Evolutionary conservation across 2,329 filamentous ascomycete genomes (phyloP), one percentile per base, ranked within the genome.

Genomic region (Tolypocladium pustulatum): DNA sequence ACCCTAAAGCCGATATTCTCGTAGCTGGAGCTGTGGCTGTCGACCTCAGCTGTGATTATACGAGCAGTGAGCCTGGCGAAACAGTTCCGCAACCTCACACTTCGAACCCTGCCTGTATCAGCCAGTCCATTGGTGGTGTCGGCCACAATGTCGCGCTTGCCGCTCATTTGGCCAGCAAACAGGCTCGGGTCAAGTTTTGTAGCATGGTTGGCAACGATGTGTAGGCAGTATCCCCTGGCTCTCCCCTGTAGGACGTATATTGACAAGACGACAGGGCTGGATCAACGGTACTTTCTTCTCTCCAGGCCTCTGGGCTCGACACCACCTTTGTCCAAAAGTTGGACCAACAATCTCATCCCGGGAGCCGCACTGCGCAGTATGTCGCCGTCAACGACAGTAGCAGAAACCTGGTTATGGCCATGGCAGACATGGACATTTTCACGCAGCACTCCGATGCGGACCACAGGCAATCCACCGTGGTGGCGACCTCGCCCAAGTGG

Each of bases 371-470:
- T 2, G 91, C 92, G 0, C 91, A 97, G 71, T 97, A 97, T 70
- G 83, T 97, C 3, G 89, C 93, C 20, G 78, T 97, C 63, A 99
- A 97, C 69, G 89, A 95, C 68, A 78, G 78, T 0, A 84, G 87
- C 60, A 95, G 91, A 71, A 88, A 92, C 62, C 82, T 99, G 2
- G 81, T 92, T n/a, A 74, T 97, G 62, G 93, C 91, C 53, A 96
- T 97, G 90, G 92, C 93, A 5, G 94, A 97, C 69, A 97, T 97
- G 91, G 83, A 80, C 58, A 93, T 96, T 65, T 83, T 96, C 54
- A 81, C 85, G n/a, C 68, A 74, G 20, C 75, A 81, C 61, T 76
- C 78, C 0, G 80, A 82, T 61, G 72, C 78, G 0, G 70, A 77
- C 10, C 75, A 81, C 63, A 91, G 87, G 86, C 78, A 80, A 55